Base-by-base conservation (phyloP, 805 yeast species). In the Candida silvicultrix region DNA sequence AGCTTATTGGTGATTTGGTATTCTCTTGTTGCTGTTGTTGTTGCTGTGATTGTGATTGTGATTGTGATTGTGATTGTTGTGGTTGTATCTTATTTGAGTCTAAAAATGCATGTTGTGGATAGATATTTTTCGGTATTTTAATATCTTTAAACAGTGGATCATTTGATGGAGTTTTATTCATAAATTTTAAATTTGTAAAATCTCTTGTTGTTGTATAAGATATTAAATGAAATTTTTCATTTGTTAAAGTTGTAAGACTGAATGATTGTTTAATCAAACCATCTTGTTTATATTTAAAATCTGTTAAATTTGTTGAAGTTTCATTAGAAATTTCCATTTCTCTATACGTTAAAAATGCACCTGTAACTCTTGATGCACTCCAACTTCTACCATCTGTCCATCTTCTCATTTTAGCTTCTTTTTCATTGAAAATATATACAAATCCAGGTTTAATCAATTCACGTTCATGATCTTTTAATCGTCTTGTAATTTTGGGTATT, bases 341-440 rank as follows among this genome's bases (percentile, higher is more conserved):
- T 44, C 77, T 73, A 60, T 83, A 83, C 3, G 78, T 74, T 28
- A 83, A 64, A 55, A 83, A 83, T 2, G 76, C 70, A 5, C 86
- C 85, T 4, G 74, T 71, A 1, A 85, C 89, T 48, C 89, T 70
- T 0, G 85, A 78, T 2, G 89, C 86, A 48, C 80, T 71, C 90
- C 92, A 84, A 31, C 75, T 71, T 50, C 76, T 75, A 18, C 90
- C 88, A 56, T 84, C 92, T 1, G 90, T 84, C 90, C 92, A 84
- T 25, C 90, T 66, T 50, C 80, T 75, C 80, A 85, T 82, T 16
- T 81, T 84, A 38, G 86, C 79, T 53, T 78, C 82, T 14, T 73
- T 67, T 58, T 84, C 90, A 58, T 80, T 83, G 89, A 89, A 84
- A 9, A 83, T 75, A 54, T 78, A 84, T 2, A 84, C 74, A 2